A percentile compares a stretch with the other conserved stretches of the same genome.
phyloP scores from a whole-genome alignment of 176 grass and related monocot genomes.

The Oryza nivara region DNA sequence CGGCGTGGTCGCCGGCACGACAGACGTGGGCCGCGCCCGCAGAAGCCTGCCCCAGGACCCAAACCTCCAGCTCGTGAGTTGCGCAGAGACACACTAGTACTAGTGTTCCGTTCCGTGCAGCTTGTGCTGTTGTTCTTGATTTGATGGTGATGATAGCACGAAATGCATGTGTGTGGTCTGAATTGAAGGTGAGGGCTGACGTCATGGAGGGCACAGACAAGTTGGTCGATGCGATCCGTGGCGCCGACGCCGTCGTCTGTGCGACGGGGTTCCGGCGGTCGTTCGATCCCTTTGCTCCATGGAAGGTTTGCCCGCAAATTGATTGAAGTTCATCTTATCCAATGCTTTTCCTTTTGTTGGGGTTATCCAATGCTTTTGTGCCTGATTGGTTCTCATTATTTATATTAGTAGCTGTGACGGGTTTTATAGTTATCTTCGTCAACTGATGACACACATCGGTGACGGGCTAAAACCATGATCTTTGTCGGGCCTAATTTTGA shows the following conservation, averaged over 20 bases:
- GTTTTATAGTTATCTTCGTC: too few species aligned
- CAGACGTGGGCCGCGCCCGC: constrained; percentile 49
- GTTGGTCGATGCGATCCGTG: constrained; percentile 54
- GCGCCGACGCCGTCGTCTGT: constrained; percentile 63
- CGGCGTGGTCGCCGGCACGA: constrained; percentile 61
- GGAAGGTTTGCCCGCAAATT: constrained; percentile 55
- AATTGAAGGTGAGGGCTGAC: constrained; percentile 61
- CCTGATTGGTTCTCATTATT: not conserved
- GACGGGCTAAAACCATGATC: too few species aligned
- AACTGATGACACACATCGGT: too few species aligned
- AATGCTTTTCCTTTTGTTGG: not conserved
- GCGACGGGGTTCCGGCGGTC: constrained; percentile 69
- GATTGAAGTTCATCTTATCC: not conserved
- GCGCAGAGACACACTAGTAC: not conserved
- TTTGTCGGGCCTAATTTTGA: too few species aligned
- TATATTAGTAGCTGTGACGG: too few species aligned
- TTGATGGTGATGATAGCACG: not conserved
- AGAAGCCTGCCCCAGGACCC: constrained; percentile 52
- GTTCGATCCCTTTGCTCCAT: constrained; percentile 67
- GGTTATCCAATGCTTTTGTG: not conserved
- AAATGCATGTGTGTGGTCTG: constrained; percentile 6
- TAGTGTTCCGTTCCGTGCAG: not conserved
- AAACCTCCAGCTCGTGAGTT: constrained; percentile 63
- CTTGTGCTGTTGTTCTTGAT: not conserved
- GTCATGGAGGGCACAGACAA: constrained; percentile 60